phyloP scores from a whole-genome alignment of 2,329 filamentous ascomycete genomes.

The Helotiales sp. region DNA sequence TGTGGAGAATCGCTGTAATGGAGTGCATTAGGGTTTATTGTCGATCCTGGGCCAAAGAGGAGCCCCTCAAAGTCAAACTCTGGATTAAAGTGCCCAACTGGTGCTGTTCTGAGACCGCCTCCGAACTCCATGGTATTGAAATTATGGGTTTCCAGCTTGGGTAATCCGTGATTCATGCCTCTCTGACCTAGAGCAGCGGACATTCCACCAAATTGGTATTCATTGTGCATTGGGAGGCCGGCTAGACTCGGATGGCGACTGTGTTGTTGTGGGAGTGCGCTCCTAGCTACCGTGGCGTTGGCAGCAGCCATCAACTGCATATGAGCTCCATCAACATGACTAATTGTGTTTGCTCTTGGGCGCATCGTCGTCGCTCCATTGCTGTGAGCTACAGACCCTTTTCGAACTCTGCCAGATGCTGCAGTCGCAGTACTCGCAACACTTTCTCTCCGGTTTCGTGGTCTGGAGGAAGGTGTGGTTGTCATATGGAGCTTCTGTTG shows the following conservation, averaged over 20 bases:
- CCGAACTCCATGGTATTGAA: slow-evolving; percentile 65
- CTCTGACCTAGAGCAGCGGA: slow-evolving; percentile 67
- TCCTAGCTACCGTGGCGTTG: slow-evolving; percentile 49
- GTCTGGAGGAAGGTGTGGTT: slow-evolving; percentile 81
- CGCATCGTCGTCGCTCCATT: slow-evolving; percentile 64
- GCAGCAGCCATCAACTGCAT: slow-evolving; percentile 70
- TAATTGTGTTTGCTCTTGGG: slow-evolving; percentile 93
- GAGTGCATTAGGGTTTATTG: slow-evolving; percentile 71
- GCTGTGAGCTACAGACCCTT: slow-evolving; percentile 78
- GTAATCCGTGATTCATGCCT: slow-evolving; percentile 65
- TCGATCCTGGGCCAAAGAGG: slow-evolving; percentile 69
- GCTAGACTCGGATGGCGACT: slow-evolving; percentile 75
- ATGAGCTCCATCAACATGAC: slow-evolving; percentile 78
- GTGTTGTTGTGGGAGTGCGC: slow-evolving; percentile 53
- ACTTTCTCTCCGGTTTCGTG: slow-evolving; percentile 87
- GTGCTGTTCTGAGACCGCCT: slow-evolving; percentile 76
- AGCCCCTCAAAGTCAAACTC: slow-evolving; percentile 71
- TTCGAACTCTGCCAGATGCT: slow-evolving; percentile 74
- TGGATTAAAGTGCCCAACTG: slow-evolving; percentile 61
- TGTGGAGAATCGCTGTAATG: slow-evolving; percentile 82
- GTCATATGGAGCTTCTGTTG: slow-evolving; percentile 98
- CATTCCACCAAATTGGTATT: slow-evolving; percentile 71
- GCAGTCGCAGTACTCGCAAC: slow-evolving; percentile 69
- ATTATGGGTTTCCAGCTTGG: slow-evolving; percentile 79
- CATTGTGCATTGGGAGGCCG: slow-evolving; percentile 63